Evolutionary conservation across 148 eudicot species (phyloP), one percentile per base, ranked within the genome.

Genomic region (Nyssa sinensis): DNA sequence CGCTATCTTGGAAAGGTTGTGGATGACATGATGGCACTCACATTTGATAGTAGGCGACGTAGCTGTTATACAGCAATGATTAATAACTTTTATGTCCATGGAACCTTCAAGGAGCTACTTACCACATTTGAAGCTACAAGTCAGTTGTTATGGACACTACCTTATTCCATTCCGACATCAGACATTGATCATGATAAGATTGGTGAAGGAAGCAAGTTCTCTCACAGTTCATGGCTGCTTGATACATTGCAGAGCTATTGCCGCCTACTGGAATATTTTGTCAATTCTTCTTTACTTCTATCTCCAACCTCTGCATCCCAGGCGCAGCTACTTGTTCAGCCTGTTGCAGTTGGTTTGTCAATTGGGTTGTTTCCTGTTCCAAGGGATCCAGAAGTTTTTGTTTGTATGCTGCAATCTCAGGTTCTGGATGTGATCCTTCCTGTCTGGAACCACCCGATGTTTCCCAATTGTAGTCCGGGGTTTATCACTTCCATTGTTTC

Each of bases 291-390:
- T 58, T 60, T 90, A 55, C 94, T 94, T 75, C 70, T 94, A 60
- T 90, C 97, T 47, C 80, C 96, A 30, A 80, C 86, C 70, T 86
- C 97, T 64, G 80, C 96, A 63, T 86, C 96, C 60, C 98, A 94
- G 81, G 79, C 90, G 67, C 97, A 92, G 84, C 83, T 92, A 71
- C 97, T 94, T 79, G 93, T 94, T 72, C 98, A 94, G 83, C 97
- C 98, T 47, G 93, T 85, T 81, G 96, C 96, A 51, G 92, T 92
- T 67, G 97, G 98, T 70, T 82, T 94, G 80, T 94, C 98, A 53
- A 92, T 94, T 79, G 98, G 98, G 63, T 77, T 94, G 83, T 94
- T 94, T 81, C 98, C 98, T 77, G 94, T 94, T 79, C 98, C 98
- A 12, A 88, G 89, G 63, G 98, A 94, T 47, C 93, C 96, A 35